Conservation (phyloP, 306 rosid species). For the Casuarina glauca region DNA sequence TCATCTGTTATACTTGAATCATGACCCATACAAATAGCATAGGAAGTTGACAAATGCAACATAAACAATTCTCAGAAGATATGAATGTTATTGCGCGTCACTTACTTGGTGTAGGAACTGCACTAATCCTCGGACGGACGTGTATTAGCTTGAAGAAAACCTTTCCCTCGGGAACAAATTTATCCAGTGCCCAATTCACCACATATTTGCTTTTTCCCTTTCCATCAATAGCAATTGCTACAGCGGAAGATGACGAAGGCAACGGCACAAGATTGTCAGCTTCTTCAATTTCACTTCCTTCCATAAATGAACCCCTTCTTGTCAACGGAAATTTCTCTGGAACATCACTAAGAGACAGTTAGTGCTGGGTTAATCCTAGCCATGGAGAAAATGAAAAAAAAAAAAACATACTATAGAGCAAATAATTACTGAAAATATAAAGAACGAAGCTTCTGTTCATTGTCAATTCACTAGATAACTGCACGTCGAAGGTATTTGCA, state of each 20-base stretch:
- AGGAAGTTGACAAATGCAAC: slow-evolving; percentile 13
- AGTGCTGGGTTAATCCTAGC: background rate
- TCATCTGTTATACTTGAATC: too few species aligned
- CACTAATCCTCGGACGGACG: slow-evolving; percentile 54
- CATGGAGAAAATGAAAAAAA: background rate
- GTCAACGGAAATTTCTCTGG: slow-evolving; percentile 21
- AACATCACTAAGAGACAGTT: slow-evolving; percentile 13
- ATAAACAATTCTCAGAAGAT: background rate
- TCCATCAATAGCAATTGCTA: slow-evolving; percentile 86
- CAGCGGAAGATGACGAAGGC: slow-evolving; percentile 40
- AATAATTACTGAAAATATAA: background rate
- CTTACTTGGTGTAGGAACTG: slow-evolving; percentile 88
- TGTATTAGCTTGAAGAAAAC: slow-evolving; percentile 67
- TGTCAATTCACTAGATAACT: background rate
- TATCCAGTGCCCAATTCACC: slow-evolving; percentile 75
- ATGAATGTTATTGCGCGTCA: slow-evolving; percentile 16
- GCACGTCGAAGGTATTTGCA: background rate
- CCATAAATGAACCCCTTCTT: slow-evolving; percentile 38
- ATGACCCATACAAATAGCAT: background rate
- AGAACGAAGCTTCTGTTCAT: background rate
- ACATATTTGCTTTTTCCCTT: slow-evolving; percentile 69
- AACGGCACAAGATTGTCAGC: slow-evolving; percentile 23
- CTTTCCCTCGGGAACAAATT: slow-evolving; percentile 76
- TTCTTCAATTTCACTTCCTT: slow-evolving; percentile 32
- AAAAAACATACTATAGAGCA: too few species aligned